Evolutionary conservation across 1,284 basidiomycete species (phyloP).

Genomic region (Pyrrhoderma noxium): DNA sequence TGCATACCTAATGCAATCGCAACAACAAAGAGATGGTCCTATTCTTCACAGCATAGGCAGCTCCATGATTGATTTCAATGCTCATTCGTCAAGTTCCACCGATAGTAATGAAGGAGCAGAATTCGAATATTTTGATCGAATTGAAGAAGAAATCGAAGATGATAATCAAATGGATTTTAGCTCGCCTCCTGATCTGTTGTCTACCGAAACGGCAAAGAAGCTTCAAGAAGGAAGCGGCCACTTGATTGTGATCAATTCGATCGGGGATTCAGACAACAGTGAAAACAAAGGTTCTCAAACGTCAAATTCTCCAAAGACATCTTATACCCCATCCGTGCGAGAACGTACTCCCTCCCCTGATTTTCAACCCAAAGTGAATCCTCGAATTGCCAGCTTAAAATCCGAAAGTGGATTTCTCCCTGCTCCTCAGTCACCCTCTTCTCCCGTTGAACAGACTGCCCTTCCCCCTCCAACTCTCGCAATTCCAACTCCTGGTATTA

Average conservation of each 20-base stretch:
- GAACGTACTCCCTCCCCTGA: constrained; percentile 14
- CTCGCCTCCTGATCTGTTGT: no score
- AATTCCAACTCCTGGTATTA: constrained; percentile 14
- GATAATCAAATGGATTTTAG: background rate
- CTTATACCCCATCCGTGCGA: background rate
- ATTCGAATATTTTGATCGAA: constrained; percentile 52
- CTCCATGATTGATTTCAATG: constrained; percentile 18
- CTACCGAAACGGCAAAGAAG: background rate
- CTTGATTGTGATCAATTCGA: background rate
- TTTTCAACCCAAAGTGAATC: constrained; percentile 11
- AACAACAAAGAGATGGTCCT: background rate
- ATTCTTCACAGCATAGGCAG: background rate
- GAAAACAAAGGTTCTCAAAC: background rate
- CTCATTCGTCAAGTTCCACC: constrained; percentile 26
- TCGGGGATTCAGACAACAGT: background rate
- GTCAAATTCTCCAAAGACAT: background rate
- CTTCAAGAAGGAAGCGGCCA: background rate
- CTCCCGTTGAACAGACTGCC: constrained; percentile 2
- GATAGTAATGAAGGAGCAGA: constrained; percentile 43
- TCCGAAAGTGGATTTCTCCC: constrained; percentile 1
- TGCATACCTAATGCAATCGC: background rate
- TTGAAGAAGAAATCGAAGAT: background rate
- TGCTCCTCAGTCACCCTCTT: background rate
- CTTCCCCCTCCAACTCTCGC: constrained; percentile 11
- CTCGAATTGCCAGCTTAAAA: constrained; percentile 13